Base-by-base conservation (phyloP, 352 stramenopile species). In the Discostella stelligera region DNA sequence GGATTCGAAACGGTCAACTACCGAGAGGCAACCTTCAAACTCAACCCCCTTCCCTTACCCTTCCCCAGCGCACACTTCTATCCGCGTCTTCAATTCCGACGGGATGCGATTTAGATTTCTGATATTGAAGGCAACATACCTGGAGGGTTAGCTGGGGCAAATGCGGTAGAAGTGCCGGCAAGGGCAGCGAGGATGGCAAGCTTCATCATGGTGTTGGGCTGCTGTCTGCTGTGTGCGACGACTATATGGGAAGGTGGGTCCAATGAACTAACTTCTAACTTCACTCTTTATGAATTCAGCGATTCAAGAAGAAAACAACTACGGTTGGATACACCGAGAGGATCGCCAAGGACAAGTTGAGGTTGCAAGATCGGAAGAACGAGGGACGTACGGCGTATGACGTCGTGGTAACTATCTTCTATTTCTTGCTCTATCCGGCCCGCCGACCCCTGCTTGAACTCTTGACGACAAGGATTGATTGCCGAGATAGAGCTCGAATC, bases 131-230 rank as follows among this genome's bases (percentile, higher is more conserved):
- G 23, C 11, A 70, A 75, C 66, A 65, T 76, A 80, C 73, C 58
- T 65, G 52, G 63, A 16, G 21, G 53, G 3, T 69, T 66, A 49
- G 76, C 41, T 37, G 84, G 84, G 58, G 79, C 75, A 58, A 90
- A 90, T 50, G 84, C 84, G 50, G 77, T 44, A 73, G 82, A 77
- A 62, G 85, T 71, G 61, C 76, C 73, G 63, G 81, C 37, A 64
- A 88, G 70, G 61, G 82, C 74, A 63, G 77, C 85, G 71, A 90
- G 60, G 58, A 88, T 52, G 65, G 80, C 71, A 66, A 82, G 63
- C 72, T 90, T 90, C 79, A 90, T 88, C 77, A 85, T 87, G 64
- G 77, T 87, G 39, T 10, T 14, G 41, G 50, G n/a, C n/a, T n/a
- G n/a, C n/a, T n/a, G n/a, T n/a, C n/a, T 18, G 7, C 21, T n/a